These are phyloP conservation scores for Colletotrichum ledebouriae DNA, from an alignment of 2,329 filamentous ascomycete genomes.

Conservation along the genomic window DNA sequence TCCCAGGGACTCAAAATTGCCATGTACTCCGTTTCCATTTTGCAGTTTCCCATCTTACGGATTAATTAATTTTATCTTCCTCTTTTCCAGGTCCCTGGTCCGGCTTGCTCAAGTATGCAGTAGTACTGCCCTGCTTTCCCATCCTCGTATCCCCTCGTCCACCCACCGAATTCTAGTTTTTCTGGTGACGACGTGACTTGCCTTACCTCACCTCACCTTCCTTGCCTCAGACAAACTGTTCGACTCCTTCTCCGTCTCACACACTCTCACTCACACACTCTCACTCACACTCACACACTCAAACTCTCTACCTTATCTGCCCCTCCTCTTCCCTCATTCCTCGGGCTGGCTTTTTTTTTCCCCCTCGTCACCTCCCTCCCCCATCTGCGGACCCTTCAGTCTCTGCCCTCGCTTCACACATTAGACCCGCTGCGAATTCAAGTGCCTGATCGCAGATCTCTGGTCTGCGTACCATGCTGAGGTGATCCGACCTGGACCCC, in stretches of 20 bases:
- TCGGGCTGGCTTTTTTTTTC: neutral
- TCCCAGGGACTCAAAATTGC: conserved; percentile 33
- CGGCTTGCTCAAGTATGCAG: neutral
- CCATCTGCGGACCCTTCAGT: conserved; percentile 7
- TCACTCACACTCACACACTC: neutral
- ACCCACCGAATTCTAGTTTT: conserved; percentile 20
- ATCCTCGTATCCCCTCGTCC: neutral
- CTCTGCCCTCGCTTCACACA: conserved; percentile 1
- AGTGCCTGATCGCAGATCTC: neutral
- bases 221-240: neutral
- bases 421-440: neutral
- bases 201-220: neutral
- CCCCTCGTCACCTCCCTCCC: neutral
- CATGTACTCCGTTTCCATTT: conserved; percentile 41
- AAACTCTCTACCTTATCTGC: neutral
- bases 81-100: neutral
- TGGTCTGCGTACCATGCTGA: neutral
- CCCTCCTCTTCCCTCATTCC: conserved; percentile 6
- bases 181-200: conserved; percentile 27
- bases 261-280: neutral
- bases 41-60: conserved; percentile 39
- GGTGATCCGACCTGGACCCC: conserved; percentile 16
- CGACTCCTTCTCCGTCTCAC: neutral
- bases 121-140: neutral
- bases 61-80: conserved; percentile 5